Conservation (phyloP, 805 yeast species). For the Scheffersomyces stipitis region DNA sequence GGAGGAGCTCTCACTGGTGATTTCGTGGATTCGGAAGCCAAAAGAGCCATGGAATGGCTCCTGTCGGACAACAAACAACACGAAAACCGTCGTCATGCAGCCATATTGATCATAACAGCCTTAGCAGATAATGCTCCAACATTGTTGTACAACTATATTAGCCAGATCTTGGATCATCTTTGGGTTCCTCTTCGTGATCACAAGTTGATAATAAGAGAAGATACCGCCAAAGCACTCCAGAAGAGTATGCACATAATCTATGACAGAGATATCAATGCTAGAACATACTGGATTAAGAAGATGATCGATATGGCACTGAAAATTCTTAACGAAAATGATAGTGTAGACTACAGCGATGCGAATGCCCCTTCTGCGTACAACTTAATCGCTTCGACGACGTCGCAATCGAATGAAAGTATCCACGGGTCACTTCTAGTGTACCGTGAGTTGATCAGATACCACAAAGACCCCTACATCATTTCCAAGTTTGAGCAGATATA, state of each 20-base stretch:
- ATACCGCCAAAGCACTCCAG: slow-evolving; percentile 79
- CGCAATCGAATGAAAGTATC: slow-evolving; percentile 57
- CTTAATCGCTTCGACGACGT: slow-evolving; percentile 18
- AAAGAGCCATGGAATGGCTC: slow-evolving; percentile 86
- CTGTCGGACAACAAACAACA: slow-evolving; percentile 73
- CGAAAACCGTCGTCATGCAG: slow-evolving; percentile 87
- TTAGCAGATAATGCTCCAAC: slow-evolving; percentile 88
- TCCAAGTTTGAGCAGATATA: slow-evolving; percentile 75
- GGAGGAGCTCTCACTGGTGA: slow-evolving; percentile 90
- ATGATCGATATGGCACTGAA: slow-evolving; percentile 66
- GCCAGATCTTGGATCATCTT: slow-evolving; percentile 74
- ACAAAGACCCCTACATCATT: slow-evolving; percentile 70
- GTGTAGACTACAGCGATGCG: slow-evolving; percentile 7
- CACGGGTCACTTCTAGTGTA: slow-evolving; percentile 86
- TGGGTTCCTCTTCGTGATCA: slow-evolving; percentile 88
- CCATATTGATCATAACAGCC: slow-evolving; percentile 77
- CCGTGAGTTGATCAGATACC: slow-evolving; percentile 66
- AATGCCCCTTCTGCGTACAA: slow-evolving; percentile 12
- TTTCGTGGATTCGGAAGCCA: slow-evolving; percentile 89
- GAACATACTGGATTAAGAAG: slow-evolving; percentile 73
- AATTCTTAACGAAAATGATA: slow-evolving; percentile 46
- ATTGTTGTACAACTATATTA: slow-evolving; percentile 71
- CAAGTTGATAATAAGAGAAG: slow-evolving; percentile 70
- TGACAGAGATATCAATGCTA: slow-evolving; percentile 68
- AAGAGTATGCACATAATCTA: slow-evolving; percentile 77